These are phyloP conservation scores for Medicago ruthenica DNA, from an alignment of 306 rosid genomes.

Conservation along the genomic window DNA sequence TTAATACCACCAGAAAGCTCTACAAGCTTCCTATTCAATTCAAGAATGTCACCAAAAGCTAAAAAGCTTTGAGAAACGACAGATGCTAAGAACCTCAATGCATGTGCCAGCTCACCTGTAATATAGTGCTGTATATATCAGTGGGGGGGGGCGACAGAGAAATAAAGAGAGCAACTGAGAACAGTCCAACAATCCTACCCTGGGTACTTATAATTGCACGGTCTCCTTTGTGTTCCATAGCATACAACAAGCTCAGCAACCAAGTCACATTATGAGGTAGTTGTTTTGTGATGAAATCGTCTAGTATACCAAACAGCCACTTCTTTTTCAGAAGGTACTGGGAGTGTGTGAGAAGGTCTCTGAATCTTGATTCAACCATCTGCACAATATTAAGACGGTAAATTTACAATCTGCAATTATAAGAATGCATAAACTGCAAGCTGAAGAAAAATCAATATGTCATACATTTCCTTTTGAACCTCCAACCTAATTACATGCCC, in stretches of 20 bases:
- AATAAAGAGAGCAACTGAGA: slow-evolving; percentile 21
- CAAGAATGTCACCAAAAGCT: slow-evolving; percentile 98
- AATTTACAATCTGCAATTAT: slow-evolving; percentile 34
- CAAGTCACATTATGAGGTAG: slow-evolving; percentile 99
- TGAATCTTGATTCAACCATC: slow-evolving; percentile 97
- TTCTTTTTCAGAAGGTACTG: slow-evolving; percentile 73
- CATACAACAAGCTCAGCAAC: slow-evolving; percentile 95
- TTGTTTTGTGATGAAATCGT: slow-evolving; percentile 95
- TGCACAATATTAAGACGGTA: slow-evolving; percentile 50
- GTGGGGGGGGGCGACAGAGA: slow-evolving; percentile 24
- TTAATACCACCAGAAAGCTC: slow-evolving; percentile 94
- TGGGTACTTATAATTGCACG: slow-evolving; percentile 80
- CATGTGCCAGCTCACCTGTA: slow-evolving; percentile 98
- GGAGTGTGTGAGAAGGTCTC: slow-evolving; percentile 83
- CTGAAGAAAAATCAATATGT: slow-evolving; percentile 33
- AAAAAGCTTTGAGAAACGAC: slow-evolving; percentile 99
- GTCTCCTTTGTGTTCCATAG: slow-evolving; percentile 90
- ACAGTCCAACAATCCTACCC: slow-evolving; percentile 59
- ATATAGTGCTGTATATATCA: slow-evolving; percentile 14
- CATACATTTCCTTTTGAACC: slow-evolving; percentile 35
- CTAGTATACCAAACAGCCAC: slow-evolving; percentile 90
- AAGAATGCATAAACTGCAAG: slow-evolving; percentile 34
- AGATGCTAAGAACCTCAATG: slow-evolving; percentile 96
- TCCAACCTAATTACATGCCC: slow-evolving; percentile 31
- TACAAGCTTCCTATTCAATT: slow-evolving; percentile 82